Percentiles rank a stretch among this genome's conserved stretches.
These are phyloP conservation scores for Malassezia japonica DNA, from an alignment of 1,284 basidiomycete species.

Conservation along the genomic window DNA sequence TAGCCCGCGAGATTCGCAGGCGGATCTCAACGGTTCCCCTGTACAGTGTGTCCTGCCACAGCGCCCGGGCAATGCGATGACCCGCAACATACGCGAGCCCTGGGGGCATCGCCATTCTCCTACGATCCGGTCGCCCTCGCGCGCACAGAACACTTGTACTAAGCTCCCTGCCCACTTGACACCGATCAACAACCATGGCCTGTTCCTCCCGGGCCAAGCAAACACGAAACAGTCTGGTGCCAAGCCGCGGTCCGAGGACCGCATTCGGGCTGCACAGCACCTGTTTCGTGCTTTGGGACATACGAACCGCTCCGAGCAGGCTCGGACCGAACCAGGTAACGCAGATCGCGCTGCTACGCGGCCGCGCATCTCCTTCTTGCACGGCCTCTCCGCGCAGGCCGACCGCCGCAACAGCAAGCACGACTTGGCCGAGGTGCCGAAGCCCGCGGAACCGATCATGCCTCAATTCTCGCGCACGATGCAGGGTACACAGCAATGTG, in stretches of 20 bases:
- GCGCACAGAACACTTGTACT: neutral
- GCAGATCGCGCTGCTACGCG: neutral
- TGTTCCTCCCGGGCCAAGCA: neutral
- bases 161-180: neutral
- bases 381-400: slow-evolving; percentile 8
- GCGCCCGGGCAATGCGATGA: slow-evolving; percentile 9
- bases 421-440: neutral
- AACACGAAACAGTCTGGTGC: too few relatives aligned
- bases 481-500: slow-evolving; percentile 15
- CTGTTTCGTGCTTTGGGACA: slow-evolving; percentile 12
- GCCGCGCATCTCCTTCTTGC: slow-evolving; percentile 7
- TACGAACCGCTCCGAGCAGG: neutral
- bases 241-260: slow-evolving; percentile 9
- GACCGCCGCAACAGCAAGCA: slow-evolving; percentile 3
- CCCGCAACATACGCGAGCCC: neutral
- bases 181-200: slow-evolving; percentile 8
- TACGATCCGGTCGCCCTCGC: neutral
- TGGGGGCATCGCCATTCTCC: neutral
- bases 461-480: slow-evolving; percentile 5
- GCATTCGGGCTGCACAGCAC: slow-evolving; percentile 12
- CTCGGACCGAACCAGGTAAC: neutral
- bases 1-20: too few relatives aligned
- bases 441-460: neutral
- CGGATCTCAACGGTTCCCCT: neutral
- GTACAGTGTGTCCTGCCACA: slow-evolving; percentile 1